Conservation (phyloP, 208 protist species). For the Novymonas esmeraldas region DNA sequence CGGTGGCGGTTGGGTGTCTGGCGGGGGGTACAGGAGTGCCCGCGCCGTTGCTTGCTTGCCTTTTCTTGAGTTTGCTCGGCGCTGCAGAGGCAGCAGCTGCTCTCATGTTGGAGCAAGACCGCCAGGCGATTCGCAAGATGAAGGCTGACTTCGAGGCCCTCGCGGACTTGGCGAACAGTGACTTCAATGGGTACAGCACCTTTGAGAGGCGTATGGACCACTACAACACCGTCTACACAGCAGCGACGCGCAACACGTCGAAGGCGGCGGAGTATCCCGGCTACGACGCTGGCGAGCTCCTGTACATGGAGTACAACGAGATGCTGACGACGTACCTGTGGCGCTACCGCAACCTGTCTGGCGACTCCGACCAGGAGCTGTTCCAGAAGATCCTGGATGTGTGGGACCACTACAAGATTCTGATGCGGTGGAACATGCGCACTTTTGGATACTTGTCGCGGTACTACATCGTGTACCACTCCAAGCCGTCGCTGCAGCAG, state of each 20-base stretch:
- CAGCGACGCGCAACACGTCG: constrained; percentile 68
- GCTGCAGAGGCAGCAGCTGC: no score
- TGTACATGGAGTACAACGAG: constrained; percentile 92
- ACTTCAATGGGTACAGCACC: constrained; percentile 64
- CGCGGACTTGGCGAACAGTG: constrained; percentile 62
- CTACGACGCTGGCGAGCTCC: constrained; percentile 70
- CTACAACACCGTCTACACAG: constrained; percentile 86
- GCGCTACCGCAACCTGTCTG: constrained; percentile 55
- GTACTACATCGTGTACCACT: constrained; percentile 87
- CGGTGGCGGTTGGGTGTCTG: no score
- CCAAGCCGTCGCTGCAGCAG: constrained; percentile 77
- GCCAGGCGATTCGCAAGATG: constrained; percentile 78
- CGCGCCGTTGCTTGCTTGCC: not conserved
- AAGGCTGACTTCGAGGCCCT: constrained; percentile 87
- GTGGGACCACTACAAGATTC: constrained; percentile 83
- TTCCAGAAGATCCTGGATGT: constrained; percentile 68
- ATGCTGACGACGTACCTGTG: constrained; percentile 88
- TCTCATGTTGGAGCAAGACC: constrained; percentile 82
- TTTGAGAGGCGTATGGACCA: constrained; percentile 80
- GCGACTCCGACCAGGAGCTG: constrained; percentile 53
- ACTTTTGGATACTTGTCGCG: constrained; percentile 87
- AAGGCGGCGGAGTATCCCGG: constrained; percentile 52
- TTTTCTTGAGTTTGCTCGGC: not conserved
- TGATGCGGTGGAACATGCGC: constrained; percentile 86
- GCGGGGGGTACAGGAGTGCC: no score